A percentile compares a stretch with the other conserved stretches of the same genome.
Conservation (phyloP, 306 rosid genomes). For the Corylus avellana region DNA sequence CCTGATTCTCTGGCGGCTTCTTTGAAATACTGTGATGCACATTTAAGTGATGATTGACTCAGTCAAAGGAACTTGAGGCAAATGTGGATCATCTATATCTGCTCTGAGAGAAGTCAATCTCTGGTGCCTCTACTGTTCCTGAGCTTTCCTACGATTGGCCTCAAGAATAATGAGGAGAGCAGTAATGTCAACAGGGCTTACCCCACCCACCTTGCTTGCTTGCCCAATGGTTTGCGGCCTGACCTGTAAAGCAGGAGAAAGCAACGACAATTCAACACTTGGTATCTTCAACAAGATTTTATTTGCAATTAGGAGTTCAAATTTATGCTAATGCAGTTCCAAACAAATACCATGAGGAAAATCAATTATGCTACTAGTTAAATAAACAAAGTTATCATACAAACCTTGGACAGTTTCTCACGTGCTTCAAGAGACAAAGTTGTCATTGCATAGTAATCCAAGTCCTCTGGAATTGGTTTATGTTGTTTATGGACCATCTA, state of each 20-base stretch:
- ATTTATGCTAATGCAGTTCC: not conserved
- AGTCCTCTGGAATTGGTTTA: slow-evolving; percentile 75
- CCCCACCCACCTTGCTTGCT: slow-evolving; percentile 98
- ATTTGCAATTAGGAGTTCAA: not conserved
- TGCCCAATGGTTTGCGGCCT: slow-evolving; percentile 85
- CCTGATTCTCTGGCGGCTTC: not conserved
- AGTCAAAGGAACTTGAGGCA: slow-evolving; percentile 44
- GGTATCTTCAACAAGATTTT: not conserved
- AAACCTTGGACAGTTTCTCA: slow-evolving; percentile 88
- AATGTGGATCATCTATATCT: slow-evolving; percentile 43
- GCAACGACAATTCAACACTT: not conserved
- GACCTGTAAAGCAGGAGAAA: slow-evolving; percentile 37
- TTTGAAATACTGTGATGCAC: not conserved
- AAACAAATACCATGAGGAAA: not conserved
- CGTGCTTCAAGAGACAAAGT: slow-evolving; percentile 88
- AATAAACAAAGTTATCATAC: slow-evolving; percentile 14
- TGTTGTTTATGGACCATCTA: slow-evolving; percentile 91
- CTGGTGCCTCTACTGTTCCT: slow-evolving; percentile 56
- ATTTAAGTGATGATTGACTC: slow-evolving; percentile 58
- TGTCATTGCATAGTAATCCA: slow-evolving; percentile 83
- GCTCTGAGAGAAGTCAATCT: slow-evolving; percentile 47
- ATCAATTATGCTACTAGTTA: not conserved
- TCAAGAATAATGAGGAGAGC: slow-evolving; percentile 89
- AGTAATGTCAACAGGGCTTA: slow-evolving; percentile 94
- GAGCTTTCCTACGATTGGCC: slow-evolving; percentile 67